These are phyloP conservation scores for Botryotinia calthae DNA, from an alignment of 2,329 filamentous ascomycete species.

Conservation along the genomic window DNA sequence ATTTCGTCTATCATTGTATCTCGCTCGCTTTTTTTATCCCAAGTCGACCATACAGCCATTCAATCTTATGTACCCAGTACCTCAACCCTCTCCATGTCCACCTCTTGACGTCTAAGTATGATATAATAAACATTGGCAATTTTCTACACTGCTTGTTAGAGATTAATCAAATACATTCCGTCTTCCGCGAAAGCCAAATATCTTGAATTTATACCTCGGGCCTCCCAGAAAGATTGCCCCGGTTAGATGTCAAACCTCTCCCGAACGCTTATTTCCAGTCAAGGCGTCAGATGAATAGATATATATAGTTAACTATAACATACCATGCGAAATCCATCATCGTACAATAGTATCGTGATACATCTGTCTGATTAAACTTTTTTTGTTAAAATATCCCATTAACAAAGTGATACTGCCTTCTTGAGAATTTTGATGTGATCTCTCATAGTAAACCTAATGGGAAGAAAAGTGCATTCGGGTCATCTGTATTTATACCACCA, in stretches of 20 bases:
- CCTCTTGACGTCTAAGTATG: constrained; percentile 1
- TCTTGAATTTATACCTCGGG: neutral
- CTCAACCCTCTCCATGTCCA: neutral
- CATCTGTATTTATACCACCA: neutral
- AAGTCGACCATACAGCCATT: neutral
- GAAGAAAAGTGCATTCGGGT: neutral
- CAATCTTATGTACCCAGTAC: neutral
- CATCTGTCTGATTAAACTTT: neutral
- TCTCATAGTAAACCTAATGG: neutral
- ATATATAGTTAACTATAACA: neutral
- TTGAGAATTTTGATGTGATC: neutral
- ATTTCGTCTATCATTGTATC: neutral
- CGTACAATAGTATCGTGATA: constrained; percentile 6
- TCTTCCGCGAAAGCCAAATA: constrained; percentile 13
- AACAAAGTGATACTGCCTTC: neutral
- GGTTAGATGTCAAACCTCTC: neutral
- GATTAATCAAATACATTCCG: constrained; percentile 10
- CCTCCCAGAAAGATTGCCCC: neutral
- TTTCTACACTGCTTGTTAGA: neutral
- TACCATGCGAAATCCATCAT: neutral
- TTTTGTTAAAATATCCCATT: neutral
- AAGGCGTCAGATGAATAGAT: neutral
- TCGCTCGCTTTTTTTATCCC: neutral
- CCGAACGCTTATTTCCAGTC: constrained; percentile 10
- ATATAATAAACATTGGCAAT: neutral